phyloP scores from a whole-genome alignment of 257 asterid species.

The Salvia miltiorrhiza region DNA sequence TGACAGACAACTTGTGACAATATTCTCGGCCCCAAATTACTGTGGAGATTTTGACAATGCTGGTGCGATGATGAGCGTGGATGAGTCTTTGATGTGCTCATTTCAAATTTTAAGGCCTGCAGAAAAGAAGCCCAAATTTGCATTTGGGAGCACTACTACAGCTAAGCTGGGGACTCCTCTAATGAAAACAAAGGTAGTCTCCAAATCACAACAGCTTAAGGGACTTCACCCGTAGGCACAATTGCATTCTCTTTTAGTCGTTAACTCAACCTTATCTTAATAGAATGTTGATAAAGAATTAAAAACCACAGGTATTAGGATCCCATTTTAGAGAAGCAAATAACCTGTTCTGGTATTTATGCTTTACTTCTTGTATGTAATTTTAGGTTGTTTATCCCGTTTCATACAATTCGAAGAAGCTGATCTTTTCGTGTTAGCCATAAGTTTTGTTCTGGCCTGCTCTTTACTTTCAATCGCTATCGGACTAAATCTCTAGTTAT shows the following conservation, averaged over 20 bases:
- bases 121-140: conserved; percentile 68
- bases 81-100: conserved; percentile 81
- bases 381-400: no score
- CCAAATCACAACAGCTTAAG: background rate
- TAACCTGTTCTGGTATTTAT: no score
- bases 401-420: no score
- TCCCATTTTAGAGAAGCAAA: no score
- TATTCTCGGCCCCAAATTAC: conserved; percentile 82
- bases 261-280: background rate
- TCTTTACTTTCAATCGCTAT: background rate
- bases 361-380: no score
- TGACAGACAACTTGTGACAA: conserved; percentile 69
- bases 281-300: no score
- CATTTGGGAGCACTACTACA: conserved; percentile 61
- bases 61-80: conserved; percentile 89
- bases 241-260: background rate
- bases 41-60: conserved; percentile 84
- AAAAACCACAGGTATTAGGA: no score
- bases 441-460: background rate
- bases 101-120: conserved; percentile 79
- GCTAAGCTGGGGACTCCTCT: conserved; percentile 50
- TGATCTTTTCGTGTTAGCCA: no score
- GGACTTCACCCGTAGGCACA: no score
- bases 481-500: background rate
- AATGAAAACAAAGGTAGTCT: conserved; percentile 52